Conservation (phyloP, 163 green algal species). For the Dunaliella salina region DNA sequence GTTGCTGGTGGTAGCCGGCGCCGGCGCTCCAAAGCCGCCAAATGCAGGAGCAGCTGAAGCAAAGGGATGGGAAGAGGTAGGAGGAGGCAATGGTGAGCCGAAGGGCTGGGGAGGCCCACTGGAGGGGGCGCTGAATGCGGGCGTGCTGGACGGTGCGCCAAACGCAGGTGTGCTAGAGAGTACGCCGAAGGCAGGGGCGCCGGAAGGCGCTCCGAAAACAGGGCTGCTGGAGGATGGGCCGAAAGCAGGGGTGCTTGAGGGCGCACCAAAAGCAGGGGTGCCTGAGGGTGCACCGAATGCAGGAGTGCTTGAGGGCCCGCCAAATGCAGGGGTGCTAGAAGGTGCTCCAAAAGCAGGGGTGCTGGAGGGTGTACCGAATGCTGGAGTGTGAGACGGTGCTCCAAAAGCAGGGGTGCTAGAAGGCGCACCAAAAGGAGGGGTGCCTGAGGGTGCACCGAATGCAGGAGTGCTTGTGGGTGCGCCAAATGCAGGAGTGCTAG, state of each 20-base stretch:
- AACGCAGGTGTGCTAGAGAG: not conserved
- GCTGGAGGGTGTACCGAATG: not conserved
- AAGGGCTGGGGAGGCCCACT: not conserved
- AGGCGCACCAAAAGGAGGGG: not conserved
- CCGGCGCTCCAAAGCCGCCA: not conserved
- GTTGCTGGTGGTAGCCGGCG: not conserved
- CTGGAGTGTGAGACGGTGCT: not conserved
- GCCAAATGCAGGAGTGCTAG: not conserved
- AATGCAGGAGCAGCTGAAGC: not conserved
- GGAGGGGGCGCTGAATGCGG: not conserved
- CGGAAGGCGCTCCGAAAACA: not conserved
- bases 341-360: not conserved
- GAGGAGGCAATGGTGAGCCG: not conserved
- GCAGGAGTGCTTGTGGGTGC: not conserved
- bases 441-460: not conserved
- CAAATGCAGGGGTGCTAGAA: constrained; percentile 18
- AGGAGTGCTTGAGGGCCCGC: not conserved
- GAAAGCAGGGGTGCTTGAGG: not conserved
- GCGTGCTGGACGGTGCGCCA: not conserved
- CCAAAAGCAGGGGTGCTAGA: not conserved
- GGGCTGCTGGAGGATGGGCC: not conserved
- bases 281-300: not conserved
- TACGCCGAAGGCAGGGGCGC: not conserved
- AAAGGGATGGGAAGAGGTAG: constrained; percentile 13
- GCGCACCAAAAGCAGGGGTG: not conserved